Conservation (phyloP, 2,329 filamentous ascomycete species). For the Fusarium sacchari region DNA sequence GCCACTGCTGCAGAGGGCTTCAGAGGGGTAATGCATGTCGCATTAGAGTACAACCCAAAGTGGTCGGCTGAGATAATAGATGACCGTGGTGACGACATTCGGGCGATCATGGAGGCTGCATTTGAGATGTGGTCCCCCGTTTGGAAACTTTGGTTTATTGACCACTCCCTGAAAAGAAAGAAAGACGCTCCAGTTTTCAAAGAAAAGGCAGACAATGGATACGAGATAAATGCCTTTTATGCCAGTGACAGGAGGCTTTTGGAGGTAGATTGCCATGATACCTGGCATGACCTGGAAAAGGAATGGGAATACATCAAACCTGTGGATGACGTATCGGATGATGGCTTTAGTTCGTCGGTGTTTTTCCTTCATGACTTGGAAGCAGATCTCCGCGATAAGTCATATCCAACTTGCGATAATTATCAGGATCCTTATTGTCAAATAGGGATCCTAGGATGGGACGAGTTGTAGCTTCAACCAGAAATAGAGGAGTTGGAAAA, state of each 20-base stretch:
- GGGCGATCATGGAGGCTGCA: background rate
- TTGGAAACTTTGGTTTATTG: conserved; percentile 11
- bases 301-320: background rate
- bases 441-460: too few relatives aligned
- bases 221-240: background rate
- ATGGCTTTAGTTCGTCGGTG: background rate
- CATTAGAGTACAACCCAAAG: conserved; percentile 4
- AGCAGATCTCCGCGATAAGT: too few relatives aligned
- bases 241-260: conserved; percentile 12
- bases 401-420: too few relatives aligned
- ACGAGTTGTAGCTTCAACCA: too few relatives aligned
- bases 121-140: background rate
- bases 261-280: background rate
- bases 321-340: accelerated
- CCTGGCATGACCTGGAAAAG: too few relatives aligned
- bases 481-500: too few relatives aligned
- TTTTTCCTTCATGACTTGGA: accelerated
- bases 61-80: background rate
- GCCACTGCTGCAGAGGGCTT: background rate
- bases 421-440: too few relatives aligned
- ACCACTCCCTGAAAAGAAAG: conserved; percentile 6
- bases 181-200: background rate
- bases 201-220: accelerated
- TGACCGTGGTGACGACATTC: too few relatives aligned
- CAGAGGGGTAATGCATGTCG: background rate